phyloP scores from a whole-genome alignment of 2,329 filamentous ascomycete genomes.

The Xylariaceae sp. region DNA sequence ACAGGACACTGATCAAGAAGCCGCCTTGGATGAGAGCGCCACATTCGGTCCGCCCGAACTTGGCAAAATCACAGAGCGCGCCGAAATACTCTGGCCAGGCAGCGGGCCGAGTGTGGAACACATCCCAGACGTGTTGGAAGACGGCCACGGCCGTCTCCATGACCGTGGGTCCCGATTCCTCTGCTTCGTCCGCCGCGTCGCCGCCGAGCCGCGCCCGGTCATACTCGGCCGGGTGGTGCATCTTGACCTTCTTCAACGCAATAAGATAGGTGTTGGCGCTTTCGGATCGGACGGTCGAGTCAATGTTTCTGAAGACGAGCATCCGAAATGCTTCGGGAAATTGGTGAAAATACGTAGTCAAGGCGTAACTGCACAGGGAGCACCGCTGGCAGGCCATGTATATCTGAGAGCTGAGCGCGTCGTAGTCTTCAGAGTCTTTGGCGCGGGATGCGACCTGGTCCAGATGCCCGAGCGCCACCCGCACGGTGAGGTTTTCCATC shows the following conservation, averaged over 20 bases:
- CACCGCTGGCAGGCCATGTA: conserved; percentile 45
- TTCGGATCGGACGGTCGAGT: conserved; percentile 49
- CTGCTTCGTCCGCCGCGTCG: conserved; percentile 20
- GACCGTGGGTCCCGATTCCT: conserved; percentile 29
- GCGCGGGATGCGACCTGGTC: conserved; percentile 70
- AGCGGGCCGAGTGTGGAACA: conserved; percentile 56
- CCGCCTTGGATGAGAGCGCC: conserved; percentile 53
- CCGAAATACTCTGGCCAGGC: conserved; percentile 75
- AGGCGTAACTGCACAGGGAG: conserved; percentile 50
- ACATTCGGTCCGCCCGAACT: conserved; percentile 54
- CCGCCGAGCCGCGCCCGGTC: conserved; percentile 16
- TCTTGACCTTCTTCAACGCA: conserved; percentile 49
- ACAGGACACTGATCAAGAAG: conserved; percentile 54
- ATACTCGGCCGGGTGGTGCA: conserved; percentile 43
- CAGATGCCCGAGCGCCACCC: conserved; percentile 57
- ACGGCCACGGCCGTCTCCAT: conserved; percentile 39
- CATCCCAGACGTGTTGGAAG: conserved; percentile 54
- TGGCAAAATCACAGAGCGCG: conserved; percentile 61
- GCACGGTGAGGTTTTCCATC: conserved; percentile 46
- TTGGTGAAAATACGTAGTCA: conserved; percentile 55
- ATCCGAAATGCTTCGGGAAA: conserved; percentile 56
- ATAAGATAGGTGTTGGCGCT: conserved; percentile 46
- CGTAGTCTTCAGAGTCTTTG: conserved; percentile 62
- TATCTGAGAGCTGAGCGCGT: conserved; percentile 46
- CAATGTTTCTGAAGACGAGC: conserved; percentile 57